phyloP scores from a whole-genome alignment of 805 yeast genomes.

The Candida xyloterini region DNA sequence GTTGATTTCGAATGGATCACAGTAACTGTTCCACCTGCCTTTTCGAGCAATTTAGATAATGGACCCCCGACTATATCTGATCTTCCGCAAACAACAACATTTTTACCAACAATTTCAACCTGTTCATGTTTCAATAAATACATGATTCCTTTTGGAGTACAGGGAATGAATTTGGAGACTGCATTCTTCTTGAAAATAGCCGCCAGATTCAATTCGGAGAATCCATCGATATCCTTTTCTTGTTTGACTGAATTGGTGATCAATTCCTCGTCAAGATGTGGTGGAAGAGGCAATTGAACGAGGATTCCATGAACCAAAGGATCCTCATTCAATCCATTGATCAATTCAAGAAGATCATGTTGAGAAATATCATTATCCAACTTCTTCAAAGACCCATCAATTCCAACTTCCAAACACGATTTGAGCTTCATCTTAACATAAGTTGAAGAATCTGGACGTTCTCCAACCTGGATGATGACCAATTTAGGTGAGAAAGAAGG shows the following conservation, averaged over 20 bases:
- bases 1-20: conserved; percentile 74
- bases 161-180: conserved; percentile 77
- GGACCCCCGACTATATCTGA: conserved; percentile 97
- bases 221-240: conserved; percentile 93
- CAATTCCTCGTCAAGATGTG: conserved; percentile 69
- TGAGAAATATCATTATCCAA: conserved; percentile 63
- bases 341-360: conserved; percentile 53
- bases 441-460: conserved; percentile 84
- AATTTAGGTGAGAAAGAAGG: conserved; percentile 68
- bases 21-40: conserved; percentile 84
- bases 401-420: conserved; percentile 83
- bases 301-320: conserved; percentile 79
- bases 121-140: conserved; percentile 70
- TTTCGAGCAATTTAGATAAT: conserved; percentile 76
- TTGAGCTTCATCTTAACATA: conserved; percentile 89
- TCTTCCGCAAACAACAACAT: conserved; percentile 90
- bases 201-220: conserved; percentile 84
- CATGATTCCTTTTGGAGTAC: conserved; percentile 94
- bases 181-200: conserved; percentile 89
- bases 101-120: conserved; percentile 68
- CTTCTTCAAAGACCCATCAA: conserved; percentile 62
- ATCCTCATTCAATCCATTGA: conserved; percentile 68
- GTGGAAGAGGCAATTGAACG: conserved; percentile 88
- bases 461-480: conserved; percentile 87
- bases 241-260: conserved; percentile 80